Evolutionary conservation across 2,329 filamentous ascomycete species (phyloP), one percentile per base, ranked within the genome.

Genomic region (Neonectria faginata): DNA sequence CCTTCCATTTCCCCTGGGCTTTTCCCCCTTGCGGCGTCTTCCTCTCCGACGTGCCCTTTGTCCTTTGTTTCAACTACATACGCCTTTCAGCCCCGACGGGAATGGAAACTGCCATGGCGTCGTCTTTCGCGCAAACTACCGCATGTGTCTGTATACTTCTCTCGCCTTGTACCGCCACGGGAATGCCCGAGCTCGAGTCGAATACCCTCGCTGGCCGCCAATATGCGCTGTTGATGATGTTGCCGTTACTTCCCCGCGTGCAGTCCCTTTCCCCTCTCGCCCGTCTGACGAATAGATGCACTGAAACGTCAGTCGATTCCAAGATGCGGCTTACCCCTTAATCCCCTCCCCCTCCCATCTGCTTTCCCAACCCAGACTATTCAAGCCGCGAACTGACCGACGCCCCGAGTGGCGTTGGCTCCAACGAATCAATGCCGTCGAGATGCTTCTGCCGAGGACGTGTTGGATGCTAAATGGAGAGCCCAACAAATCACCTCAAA

Each of bases 401-500:
- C 29, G 29, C 31, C n/a, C 48, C 27, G 29, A 36, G 29, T 33
- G 29, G 48, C 27, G 10, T n/a, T 39, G 7, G 27, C 29, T 33
- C 7, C 1, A 20, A 33, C 29, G 48, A 31, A 51, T 51, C 29
- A 51, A 36, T 12, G 48, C n/a, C 10, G 14, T 29, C 29, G 29
- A n/a, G 29, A 51, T 36, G 27, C 11, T 33, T 33, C 29, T 3
- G 31, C 31, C 48, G 10, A 20, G 9, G 10, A 51, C 39, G 39
- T 18, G 39, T 51, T 33, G 48, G 48, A 31, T 51, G 48, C 48
- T 36, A 51, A 33, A 36, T 33, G 18, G 27, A 36, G 48, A 33
- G 36, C n/a, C 29, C 48, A 20, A 12, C 48, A 51, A 51, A 51
- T 51, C 18, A 51, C 10, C 48, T 51, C 18, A n/a, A 18, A 51